Percentiles rank a stretch among this genome's conserved stretches.
phyloP scores from a whole-genome alignment of 495 filamentous ascomycete genomes.

The Penicillium ochrochloron region DNA sequence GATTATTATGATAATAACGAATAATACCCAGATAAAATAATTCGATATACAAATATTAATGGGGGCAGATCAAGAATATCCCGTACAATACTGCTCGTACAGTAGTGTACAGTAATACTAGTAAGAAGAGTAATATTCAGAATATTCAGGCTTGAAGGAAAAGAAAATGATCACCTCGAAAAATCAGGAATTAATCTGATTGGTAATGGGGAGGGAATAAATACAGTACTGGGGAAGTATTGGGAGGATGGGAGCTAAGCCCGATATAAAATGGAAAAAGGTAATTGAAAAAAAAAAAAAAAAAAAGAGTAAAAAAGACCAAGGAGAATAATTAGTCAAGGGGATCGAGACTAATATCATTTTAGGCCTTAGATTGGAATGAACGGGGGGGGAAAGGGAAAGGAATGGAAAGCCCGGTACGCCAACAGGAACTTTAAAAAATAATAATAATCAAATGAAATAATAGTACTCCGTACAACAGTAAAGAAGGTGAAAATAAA shows the following conservation, averaged over 20 bases:
- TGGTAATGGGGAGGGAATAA: background rate
- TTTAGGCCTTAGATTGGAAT: constrained; percentile 33
- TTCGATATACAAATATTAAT: background rate
- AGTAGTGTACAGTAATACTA: too few relatives aligned
- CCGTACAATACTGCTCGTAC: too few relatives aligned
- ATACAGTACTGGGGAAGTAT: background rate
- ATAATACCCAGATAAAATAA: too few relatives aligned
- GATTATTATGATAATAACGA: constrained; percentile 8
- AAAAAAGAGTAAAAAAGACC: background rate
- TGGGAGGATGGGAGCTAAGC: background rate
- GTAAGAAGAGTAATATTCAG: background rate
- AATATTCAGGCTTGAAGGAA: background rate
- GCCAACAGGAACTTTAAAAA: constrained; percentile 20
- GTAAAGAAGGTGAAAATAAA: constrained; percentile 21
- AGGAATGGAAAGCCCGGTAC: constrained; percentile 9
- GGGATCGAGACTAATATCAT: constrained; percentile 36
- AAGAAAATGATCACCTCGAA: background rate
- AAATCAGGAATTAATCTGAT: background rate
- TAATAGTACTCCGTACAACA: constrained; percentile 21
- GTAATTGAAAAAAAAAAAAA: background rate
- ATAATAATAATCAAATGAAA: constrained; percentile 23
- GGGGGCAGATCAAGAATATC: background rate
- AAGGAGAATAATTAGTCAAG: constrained; percentile 17
- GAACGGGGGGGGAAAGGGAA: constrained; percentile 24
- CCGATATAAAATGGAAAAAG: background rate